phyloP scores from a whole-genome alignment of 768 basidiomycete genomes.

The Psilocybe sp. region DNA sequence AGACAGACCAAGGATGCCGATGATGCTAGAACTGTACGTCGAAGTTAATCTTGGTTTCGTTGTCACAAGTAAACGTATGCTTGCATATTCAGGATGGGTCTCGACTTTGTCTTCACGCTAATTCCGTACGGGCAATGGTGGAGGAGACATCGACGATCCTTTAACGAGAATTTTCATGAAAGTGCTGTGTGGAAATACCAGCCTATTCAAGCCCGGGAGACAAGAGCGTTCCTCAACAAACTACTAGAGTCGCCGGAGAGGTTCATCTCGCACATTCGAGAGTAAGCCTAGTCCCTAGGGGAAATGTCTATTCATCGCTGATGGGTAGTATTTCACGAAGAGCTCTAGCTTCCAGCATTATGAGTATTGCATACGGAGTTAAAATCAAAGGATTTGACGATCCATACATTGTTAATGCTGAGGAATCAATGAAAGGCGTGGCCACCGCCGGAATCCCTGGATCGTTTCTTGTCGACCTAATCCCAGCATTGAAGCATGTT shows the following conservation, averaged over 20 bases:
- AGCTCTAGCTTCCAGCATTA: slow-evolving; percentile 34
- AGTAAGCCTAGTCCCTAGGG: slow-evolving; percentile 14
- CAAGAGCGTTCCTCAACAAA: slow-evolving; percentile 38
- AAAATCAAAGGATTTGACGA: slow-evolving; percentile 29
- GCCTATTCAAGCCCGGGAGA: slow-evolving; percentile 42
- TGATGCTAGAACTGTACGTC: slow-evolving; percentile 48
- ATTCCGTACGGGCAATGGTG: slow-evolving; percentile 39
- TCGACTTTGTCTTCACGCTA: slow-evolving; percentile 43
- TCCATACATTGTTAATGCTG: slow-evolving; percentile 31
- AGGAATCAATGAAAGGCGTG: slow-evolving; percentile 24
- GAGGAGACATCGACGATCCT: slow-evolving; percentile 46
- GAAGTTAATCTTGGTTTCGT: too few relatives aligned
- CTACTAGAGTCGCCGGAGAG: slow-evolving; percentile 11
- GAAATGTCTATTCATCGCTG: background rate
- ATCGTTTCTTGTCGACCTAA: slow-evolving; percentile 19
- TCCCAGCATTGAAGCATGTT: slow-evolving; percentile 28
- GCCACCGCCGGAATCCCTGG: slow-evolving; percentile 23
- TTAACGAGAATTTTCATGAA: slow-evolving; percentile 49
- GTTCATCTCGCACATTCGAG: slow-evolving; percentile 16
- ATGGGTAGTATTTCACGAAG: slow-evolving; percentile 23
- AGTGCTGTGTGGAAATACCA: slow-evolving; percentile 37
- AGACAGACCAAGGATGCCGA: too few relatives aligned
- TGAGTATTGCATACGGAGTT: slow-evolving; percentile 30
- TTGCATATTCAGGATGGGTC: slow-evolving; percentile 13
- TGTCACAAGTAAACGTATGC: background rate